A percentile compares a stretch with the other conserved stretches of the same genome.
Conservation (phyloP, 2,329 filamentous ascomycete species). For the Trichoderma harzianum region DNA sequence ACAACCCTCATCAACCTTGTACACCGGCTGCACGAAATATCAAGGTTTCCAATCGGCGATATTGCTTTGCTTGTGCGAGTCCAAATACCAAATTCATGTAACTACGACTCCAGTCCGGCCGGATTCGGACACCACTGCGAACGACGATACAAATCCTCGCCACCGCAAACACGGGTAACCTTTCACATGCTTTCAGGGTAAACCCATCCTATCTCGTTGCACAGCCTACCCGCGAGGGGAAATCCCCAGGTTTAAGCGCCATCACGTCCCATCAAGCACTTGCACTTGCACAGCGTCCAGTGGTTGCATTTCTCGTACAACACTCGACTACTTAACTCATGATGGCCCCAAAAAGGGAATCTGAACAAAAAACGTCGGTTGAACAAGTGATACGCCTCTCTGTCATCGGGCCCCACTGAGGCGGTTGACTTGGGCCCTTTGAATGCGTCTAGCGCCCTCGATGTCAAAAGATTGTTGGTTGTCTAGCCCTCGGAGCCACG, state of each 20-base stretch:
- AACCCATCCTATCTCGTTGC: background rate
- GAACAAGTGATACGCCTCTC: background rate
- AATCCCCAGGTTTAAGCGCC: slow-evolving; percentile 8
- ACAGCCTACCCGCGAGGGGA: slow-evolving; percentile 5
- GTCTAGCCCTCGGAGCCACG: background rate
- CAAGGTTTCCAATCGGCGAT: background rate
- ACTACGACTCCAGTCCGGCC: background rate
- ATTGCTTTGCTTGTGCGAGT: background rate
- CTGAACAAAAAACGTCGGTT: background rate
- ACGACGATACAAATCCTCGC: background rate
- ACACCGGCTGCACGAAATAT: background rate
- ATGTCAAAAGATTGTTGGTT: background rate
- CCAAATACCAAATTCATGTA: background rate
- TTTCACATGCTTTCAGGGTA: background rate
- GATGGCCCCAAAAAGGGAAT: background rate
- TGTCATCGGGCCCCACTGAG: slow-evolving; percentile 1
- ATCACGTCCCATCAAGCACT: background rate
- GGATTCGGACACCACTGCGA: background rate
- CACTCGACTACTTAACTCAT: background rate
- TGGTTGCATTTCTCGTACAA: background rate
- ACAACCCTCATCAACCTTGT: background rate
- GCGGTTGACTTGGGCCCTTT: background rate
- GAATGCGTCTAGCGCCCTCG: background rate
- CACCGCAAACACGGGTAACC: background rate
- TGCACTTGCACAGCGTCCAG: background rate